Evolutionary conservation across 306 rosid genomes (phyloP), one percentile per base, ranked within the genome.

Genomic region (Senna tora): DNA sequence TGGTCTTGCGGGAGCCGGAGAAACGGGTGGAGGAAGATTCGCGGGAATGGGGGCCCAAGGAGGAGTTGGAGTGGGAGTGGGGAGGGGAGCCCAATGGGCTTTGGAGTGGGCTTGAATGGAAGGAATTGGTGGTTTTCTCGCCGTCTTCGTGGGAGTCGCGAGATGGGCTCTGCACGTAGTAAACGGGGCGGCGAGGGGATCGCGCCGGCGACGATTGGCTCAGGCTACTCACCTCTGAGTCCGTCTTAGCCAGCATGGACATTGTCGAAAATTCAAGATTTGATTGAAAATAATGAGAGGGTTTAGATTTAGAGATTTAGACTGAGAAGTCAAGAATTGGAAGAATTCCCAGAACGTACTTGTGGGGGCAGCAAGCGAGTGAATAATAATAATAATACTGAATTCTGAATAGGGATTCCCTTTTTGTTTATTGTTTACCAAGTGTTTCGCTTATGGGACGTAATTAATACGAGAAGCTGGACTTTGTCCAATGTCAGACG

Each of bases 71-170:
- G 62, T 91, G 96, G 6, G 99, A 91, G 76, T 83, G 97, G 0
- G 96, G 98, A 3, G 98, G 98, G 5, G 98, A 94, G 36, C 96
- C 99, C 88, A 82, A 51, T 0, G 97, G 95, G 84, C 96, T 90
- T 9, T 80, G 93, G 9, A 88, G 81, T 0, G 98, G 98, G 74
- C 85, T 89, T 0, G 99, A 94, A 13, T 86, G 84, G 71, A 91
- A 87, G 5, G 99, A 94, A 75, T 89, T 94, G 1, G 91, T 82
- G 9, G 99, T 91, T 83, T 94, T 94, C 49, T 94, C 97, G 2
- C 97, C 93, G 79, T 89, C 30, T 25, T 25, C 96, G 67, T 90
- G 82, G 17, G 97, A 93, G 39, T 93, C 96, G 0, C 98, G 82
- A 0, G 98, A 93, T 0, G 98, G 99, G 75, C 96, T 91, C 45